Base-by-base conservation (phyloP, 1,284 basidiomycete species). In the Tremellales sp. region DNA sequence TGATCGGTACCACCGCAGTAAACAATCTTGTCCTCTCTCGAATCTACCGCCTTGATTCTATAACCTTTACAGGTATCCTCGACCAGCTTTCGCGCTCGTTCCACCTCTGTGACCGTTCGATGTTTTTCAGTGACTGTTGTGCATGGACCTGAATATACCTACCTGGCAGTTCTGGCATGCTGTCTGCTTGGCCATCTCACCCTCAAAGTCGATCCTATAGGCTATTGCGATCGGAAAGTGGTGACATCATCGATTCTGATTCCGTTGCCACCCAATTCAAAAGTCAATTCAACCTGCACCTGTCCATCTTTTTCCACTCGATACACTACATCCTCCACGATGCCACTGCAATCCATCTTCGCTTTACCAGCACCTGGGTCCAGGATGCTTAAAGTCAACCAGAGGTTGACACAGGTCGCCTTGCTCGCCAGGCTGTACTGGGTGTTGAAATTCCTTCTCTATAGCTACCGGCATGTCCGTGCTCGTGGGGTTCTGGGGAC, bases 121-220 rank as follows among this genome's bases (percentile, higher is more conserved):
- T 10, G 27, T 34, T 26, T 14, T n/a, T n/a, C n/a, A n/a, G n/a
- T 27, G 25, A 26, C 10, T 22, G 12, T 4, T 21, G 8, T 18
- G n/a, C 14, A 38, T 10, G 21, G n/a, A 26, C 14, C 19, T 2
- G 12, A 10, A 18, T 5, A 10, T 7, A 18, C 68, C 45, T 49
- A 81, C 82, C 82, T 64, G 82, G 82, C 25, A 84, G 72, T 66
- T 84, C 82, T 33, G 82, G 82, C 82, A 84, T 84, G 8, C 10
- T 39, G 39, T 39, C 6, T 25, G n/a, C n/a, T n/a, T n/a, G n/a
- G n/a, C n/a, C n/a, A n/a, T n/a, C n/a, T n/a, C n/a, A n/a, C n/a
- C n/a, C n/a, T n/a, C n/a, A n/a, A 31, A 31, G 29, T 10, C 10
- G 29, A 31, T 10, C 10, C 29, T 31, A 31, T 16, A 31, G 10